Evolutionary conservation across 768 basidiomycete species (phyloP).

Genomic region (Lentinus tigrinus): DNA sequence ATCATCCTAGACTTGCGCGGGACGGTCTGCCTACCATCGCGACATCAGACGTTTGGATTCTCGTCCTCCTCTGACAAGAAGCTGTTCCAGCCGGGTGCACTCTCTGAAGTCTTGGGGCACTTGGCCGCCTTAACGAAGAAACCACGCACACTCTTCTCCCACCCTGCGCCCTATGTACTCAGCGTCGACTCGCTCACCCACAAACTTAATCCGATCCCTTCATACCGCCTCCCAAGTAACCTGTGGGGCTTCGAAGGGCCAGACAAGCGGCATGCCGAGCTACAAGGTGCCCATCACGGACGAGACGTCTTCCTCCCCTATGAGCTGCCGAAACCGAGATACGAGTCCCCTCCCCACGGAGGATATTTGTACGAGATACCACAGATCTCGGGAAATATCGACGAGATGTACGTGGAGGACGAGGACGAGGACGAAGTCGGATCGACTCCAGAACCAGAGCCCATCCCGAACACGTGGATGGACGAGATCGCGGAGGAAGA

Average conservation of each 20-base stretch:
- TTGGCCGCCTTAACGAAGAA: neutral
- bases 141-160: slow-evolving; percentile 30
- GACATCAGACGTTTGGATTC: slow-evolving; percentile 7
- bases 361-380: neutral
- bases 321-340: neutral
- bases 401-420: neutral
- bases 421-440: neutral
- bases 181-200: slow-evolving; percentile 31
- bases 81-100: slow-evolving; percentile 21
- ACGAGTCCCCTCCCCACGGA: neutral
- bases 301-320: slow-evolving; percentile 13
- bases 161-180: slow-evolving; percentile 32
- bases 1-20: slow-evolving; percentile 29
- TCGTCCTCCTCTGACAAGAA: neutral
- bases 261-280: neutral
- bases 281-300: neutral
- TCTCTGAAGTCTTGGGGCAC: slow-evolving; percentile 9
- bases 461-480: too few species aligned
- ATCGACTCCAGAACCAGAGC: too few species aligned
- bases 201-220: neutral
- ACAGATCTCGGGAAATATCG: neutral
- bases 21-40: slow-evolving; percentile 19
- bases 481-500: slow-evolving; percentile 1
- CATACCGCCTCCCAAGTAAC: neutral
- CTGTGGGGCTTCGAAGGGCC: neutral